Evolutionary conservation across 75 land plant genomes (phyloP).

Genomic region (Cunninghamia lanceolata): DNA sequence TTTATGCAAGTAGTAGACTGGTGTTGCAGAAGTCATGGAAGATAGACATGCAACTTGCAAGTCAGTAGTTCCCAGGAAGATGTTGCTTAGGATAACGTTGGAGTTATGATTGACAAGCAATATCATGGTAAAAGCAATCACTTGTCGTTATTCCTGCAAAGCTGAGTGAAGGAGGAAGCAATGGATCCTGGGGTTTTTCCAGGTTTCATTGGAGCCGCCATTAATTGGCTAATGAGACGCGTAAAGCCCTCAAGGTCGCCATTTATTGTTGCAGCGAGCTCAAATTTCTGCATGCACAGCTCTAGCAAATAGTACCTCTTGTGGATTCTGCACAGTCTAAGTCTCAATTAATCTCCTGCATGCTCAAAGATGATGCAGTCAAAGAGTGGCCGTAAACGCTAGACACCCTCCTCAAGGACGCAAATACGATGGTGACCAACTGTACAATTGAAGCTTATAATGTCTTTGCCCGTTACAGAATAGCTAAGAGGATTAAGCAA

Average conservation of each 20-base stretch:
- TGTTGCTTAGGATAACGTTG: too few relatives aligned
- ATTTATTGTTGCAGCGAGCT: not conserved
- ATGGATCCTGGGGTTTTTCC: too few relatives aligned
- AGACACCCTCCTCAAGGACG: not conserved
- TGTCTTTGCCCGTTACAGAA: not conserved
- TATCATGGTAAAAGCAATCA: too few relatives aligned
- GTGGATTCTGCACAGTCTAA: not conserved
- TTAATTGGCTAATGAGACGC: not conserved
- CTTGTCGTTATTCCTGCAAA: too few relatives aligned
- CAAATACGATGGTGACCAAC: not conserved
- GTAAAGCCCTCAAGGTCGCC: not conserved
- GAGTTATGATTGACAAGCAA: too few relatives aligned
- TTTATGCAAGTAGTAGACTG: too few relatives aligned
- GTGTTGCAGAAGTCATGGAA: too few relatives aligned
- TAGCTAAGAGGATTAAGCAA: not conserved
- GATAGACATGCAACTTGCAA: too few relatives aligned
- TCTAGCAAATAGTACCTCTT: not conserved
- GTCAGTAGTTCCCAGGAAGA: too few relatives aligned
- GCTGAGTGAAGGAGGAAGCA: too few relatives aligned
- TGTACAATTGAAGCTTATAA: not conserved
- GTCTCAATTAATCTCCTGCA: not conserved
- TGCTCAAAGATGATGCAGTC: not conserved
- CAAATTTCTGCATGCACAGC: not conserved
- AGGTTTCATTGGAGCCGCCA: not conserved
- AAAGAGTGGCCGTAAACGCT: not conserved